Evolutionary conservation across 2,329 filamentous ascomycete genomes (phyloP).

Genomic region (Sporothrix curviconia): DNA sequence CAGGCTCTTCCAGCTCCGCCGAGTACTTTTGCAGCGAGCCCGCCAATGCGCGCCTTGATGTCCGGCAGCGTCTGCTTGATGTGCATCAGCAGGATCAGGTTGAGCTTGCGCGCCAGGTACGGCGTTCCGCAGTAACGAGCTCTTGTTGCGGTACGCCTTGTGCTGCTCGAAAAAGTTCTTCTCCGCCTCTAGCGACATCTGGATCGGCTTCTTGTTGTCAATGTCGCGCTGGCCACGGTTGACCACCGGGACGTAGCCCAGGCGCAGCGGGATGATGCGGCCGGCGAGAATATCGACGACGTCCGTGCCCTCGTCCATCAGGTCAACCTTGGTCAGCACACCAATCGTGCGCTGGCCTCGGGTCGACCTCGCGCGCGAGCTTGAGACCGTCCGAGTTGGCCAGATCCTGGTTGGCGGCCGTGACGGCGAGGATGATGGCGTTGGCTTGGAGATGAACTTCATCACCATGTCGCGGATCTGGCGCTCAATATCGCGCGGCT

Average conservation of each 20-base stretch:
- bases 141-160: constrained; percentile 98
- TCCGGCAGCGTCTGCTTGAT: constrained; percentile 99
- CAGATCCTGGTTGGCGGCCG: constrained; percentile 93
- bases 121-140: constrained; percentile 96
- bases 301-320: constrained; percentile 99
- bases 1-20: constrained; percentile 69
- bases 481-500: constrained; percentile 96
- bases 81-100: constrained; percentile 99
- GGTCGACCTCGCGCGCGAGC: constrained; percentile 92
- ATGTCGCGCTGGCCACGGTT: constrained; percentile 98
- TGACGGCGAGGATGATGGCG: constrained; percentile 94
- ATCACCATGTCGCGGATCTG: constrained; percentile 94
- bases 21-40: constrained; percentile 89
- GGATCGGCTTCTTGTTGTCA: constrained; percentile 94
- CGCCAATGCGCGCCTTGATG: constrained; percentile 95
- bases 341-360: constrained; percentile 89
- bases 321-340: constrained; percentile 88
- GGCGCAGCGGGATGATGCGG: constrained; percentile 86
- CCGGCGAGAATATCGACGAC: constrained; percentile 95
- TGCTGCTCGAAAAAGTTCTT: constrained; percentile 98
- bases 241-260: constrained; percentile 93
- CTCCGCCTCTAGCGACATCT: constrained; percentile 83
- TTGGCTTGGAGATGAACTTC: constrained; percentile 98
- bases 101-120: constrained; percentile 92
- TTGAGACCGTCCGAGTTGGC: constrained; percentile 98